Percentiles rank a stretch among this genome's conserved stretches.
Evolutionary conservation across 768 basidiomycete genomes (phyloP).

Genomic region (Boletellus ananiceps): DNA sequence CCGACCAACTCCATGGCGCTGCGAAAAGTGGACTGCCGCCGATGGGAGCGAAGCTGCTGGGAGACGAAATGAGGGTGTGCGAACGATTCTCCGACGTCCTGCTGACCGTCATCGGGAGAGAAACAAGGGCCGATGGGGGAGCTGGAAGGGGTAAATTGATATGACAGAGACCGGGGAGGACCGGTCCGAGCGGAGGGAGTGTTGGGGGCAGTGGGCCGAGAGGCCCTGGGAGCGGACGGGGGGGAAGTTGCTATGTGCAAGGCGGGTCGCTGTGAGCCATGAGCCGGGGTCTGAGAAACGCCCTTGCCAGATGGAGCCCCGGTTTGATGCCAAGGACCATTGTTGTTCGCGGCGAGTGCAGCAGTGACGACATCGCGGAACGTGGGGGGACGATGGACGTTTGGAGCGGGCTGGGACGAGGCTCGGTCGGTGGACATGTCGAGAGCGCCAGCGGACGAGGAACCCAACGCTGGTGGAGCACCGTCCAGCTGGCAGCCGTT

Average conservation of each 20-base stretch:
- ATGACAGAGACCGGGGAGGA: slow-evolving; percentile 69
- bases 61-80: slow-evolving; percentile 34
- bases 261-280: slow-evolving; percentile 7
- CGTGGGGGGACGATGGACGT: not conserved
- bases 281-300: not conserved
- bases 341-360: slow-evolving; percentile 1
- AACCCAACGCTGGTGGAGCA: no score
- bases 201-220: slow-evolving; percentile 11
- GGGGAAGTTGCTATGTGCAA: slow-evolving; percentile 15
- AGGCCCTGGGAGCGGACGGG: slow-evolving; percentile 1
- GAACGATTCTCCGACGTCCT: slow-evolving; percentile 24
- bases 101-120: slow-evolving; percentile 24
- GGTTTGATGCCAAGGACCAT: not conserved
- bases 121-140: slow-evolving; percentile 33
- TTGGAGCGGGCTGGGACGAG: not conserved
- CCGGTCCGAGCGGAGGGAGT: slow-evolving; percentile 68
- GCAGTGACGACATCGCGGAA: slow-evolving; percentile 11
- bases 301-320: not conserved
- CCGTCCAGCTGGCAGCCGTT: no score
- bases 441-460: no score
- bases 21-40: slow-evolving; percentile 48
- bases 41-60: slow-evolving; percentile 15
- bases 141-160: slow-evolving; percentile 50
- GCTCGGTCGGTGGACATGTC: slow-evolving; percentile 11
- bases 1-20: slow-evolving; percentile 51